phyloP scores from a whole-genome alignment of 2,329 filamentous ascomycete species.

The Aspergillus sp. region DNA sequence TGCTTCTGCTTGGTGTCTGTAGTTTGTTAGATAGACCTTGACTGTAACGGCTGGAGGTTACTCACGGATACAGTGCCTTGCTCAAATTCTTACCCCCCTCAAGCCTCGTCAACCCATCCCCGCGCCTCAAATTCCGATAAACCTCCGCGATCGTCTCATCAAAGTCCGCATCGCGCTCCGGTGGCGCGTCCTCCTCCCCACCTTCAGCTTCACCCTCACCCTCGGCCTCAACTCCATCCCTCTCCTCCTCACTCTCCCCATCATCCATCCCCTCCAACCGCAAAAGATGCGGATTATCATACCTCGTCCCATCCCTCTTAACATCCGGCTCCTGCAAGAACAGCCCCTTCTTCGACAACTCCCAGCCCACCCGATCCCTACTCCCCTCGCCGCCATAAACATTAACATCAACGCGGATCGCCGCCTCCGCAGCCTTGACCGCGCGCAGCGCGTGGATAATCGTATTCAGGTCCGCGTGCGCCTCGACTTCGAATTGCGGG shows the following conservation, averaged over 20 bases:
- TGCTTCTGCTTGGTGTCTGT: constrained; percentile 9
- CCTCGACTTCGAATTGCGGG: neutral
- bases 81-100: constrained; percentile 2
- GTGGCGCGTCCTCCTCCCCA: neutral
- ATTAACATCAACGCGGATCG: constrained; percentile 7
- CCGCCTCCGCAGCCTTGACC: constrained; percentile 4
- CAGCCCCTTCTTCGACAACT: neutral
- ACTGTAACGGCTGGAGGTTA: neutral
- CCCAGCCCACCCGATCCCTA: neutral
- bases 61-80: constrained; percentile 2
- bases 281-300: constrained; percentile 12
- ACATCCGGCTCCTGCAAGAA: constrained; percentile 6
- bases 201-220: neutral
- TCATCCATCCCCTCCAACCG: neutral
- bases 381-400: constrained; percentile 2
- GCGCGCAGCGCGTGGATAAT: neutral
- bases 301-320: neutral
- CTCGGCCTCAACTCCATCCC: neutral
- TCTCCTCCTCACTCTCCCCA: neutral
- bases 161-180: constrained; percentile 1
- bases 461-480: neutral
- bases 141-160: constrained; percentile 4
- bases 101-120: neutral
- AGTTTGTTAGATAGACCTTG: neutral
- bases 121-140: neutral